These are phyloP conservation scores for Globisporangium lucens DNA, from an alignment of 352 stramenopile genomes.

Conservation along the genomic window DNA sequence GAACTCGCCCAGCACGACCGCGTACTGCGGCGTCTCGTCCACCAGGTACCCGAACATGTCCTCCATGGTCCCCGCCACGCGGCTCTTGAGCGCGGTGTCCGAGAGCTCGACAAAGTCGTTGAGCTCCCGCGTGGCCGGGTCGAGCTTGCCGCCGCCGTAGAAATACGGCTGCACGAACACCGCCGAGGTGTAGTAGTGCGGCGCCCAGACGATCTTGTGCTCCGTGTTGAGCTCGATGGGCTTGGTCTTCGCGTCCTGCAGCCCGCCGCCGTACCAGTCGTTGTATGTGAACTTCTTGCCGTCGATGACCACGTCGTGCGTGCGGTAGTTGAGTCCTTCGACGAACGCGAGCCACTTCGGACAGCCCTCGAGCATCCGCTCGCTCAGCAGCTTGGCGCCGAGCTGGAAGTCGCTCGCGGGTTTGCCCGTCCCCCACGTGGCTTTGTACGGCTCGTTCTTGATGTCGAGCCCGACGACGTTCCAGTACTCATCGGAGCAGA, in stretches of 20 bases:
- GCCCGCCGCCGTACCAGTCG: conserved; percentile 38
- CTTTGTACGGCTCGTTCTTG: conserved; percentile 59
- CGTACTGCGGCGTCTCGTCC: conserved; percentile 12
- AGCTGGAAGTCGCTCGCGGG: conserved; percentile 22
- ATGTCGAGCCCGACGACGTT: conserved; percentile 59
- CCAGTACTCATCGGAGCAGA: conserved; percentile 37
- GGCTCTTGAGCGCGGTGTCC: conserved; percentile 19
- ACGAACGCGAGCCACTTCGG: conserved; percentile 34
- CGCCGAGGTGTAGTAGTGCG: conserved; percentile 36
- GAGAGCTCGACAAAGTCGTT: conserved; percentile 28
- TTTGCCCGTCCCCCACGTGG: conserved; percentile 40
- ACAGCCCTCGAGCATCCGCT: conserved; percentile 32
- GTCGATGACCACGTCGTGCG: conserved; percentile 26
- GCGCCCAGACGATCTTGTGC: conserved; percentile 34
- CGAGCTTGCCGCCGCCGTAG: conserved; percentile 23
- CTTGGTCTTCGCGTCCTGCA: conserved; percentile 24
- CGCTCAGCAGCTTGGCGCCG: conserved; percentile 21
- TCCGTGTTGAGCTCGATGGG: conserved; percentile 15
- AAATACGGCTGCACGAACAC: conserved; percentile 33
- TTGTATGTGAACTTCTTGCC: conserved; percentile 28
- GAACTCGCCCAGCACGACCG: conserved; percentile 47
- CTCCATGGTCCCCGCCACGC: conserved; percentile 27
- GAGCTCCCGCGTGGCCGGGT: conserved; percentile 8
- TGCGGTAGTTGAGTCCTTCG: conserved; percentile 30
- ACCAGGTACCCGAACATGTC: conserved; percentile 43